Base-by-base conservation (phyloP, 331 rosid species). In the Malus hybrid region DNA sequence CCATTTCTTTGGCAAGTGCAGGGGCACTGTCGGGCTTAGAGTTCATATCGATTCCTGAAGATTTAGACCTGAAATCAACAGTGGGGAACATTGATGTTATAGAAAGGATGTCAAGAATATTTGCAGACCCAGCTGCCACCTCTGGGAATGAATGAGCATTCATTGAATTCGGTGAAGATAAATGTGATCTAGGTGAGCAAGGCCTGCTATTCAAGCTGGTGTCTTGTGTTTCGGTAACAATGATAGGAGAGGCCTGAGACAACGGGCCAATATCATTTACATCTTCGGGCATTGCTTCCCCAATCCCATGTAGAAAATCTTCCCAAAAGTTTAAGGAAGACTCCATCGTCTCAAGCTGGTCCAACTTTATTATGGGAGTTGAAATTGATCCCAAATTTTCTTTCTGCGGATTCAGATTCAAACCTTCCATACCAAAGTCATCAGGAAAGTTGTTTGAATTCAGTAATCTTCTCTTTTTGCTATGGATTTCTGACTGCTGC, bases 271-370 rank as follows among this genome's bases (percentile, higher is more conserved):
- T 22, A 60, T 59, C 61, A 60, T 57, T 20, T 24, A 50, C 60
- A 7, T 80, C 80, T 67, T 71, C 70, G 3, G 54, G 74, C 14
- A 67, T 22, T 42, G 55, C 52, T 33, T 72, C 65, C 5, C 67
- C 72, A 10, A 76, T 62, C 56, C 46, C 80, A 11, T 29, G 52
- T 0, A 86, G 57, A 69, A 83, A 69, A 54, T 73, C 76, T 68
- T 80, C 87, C 73, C 84, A 80, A 39, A 80, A 78, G 10, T 63
- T 78, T 34, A 86, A 65, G n/a, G 79, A 80, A 28, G 81, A 76
- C 44, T 86, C 85, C 59, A 86, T 72, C 83, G 65, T 82, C 84
- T 80, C 82, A 67, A 85, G n/a, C 57, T 59, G 70, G 59, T 76
- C 86, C 18, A 75, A 63, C 56, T 68, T 77, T 13, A 56, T 44